Percentiles rank a stretch among this genome's conserved stretches.
These are phyloP conservation scores for Candida xiaguanensis DNA, from an alignment of 805 yeast genomes.

Conservation along the genomic window DNA sequence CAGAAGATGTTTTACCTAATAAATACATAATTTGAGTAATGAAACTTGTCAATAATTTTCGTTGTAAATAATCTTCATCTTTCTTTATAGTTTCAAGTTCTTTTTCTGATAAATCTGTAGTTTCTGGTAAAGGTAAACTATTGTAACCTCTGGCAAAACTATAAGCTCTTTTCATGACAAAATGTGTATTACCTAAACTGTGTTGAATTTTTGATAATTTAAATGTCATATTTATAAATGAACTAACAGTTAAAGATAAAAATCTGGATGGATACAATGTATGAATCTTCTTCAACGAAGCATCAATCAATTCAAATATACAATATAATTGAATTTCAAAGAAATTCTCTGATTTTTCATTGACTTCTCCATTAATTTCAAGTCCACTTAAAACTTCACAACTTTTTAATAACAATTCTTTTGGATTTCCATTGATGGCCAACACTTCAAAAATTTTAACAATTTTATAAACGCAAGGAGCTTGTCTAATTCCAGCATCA, in stretches of 20 bases:
- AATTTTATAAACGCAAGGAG: slow-evolving; percentile 37
- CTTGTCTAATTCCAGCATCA: slow-evolving; percentile 24
- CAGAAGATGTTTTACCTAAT: slow-evolving; percentile 15
- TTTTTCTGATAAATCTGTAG: slow-evolving; percentile 27
- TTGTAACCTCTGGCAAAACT: slow-evolving; percentile 51
- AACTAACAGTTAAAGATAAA: slow-evolving; percentile 61
- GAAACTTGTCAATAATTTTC: slow-evolving; percentile 61
- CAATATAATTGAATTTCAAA: slow-evolving; percentile 62
- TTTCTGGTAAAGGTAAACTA: slow-evolving; percentile 44
- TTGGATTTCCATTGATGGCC: slow-evolving; percentile 71
- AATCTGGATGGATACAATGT: slow-evolving; percentile 80
- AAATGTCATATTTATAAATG: slow-evolving; percentile 46
- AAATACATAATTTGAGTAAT: slow-evolving; percentile 50
- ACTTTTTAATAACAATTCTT: slow-evolving; percentile 68
- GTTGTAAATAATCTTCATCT: slow-evolving; percentile 61
- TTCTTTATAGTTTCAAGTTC: slow-evolving; percentile 39
- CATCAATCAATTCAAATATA: slow-evolving; percentile 59
- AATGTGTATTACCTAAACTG: slow-evolving; percentile 28
- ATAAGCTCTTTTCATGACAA: slow-evolving; percentile 57
- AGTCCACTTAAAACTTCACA: slow-evolving; percentile 58
- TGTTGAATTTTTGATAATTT: slow-evolving; percentile 8
- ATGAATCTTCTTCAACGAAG: slow-evolving; percentile 55
- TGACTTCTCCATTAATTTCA: slow-evolving; percentile 16
- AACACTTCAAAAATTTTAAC: slow-evolving; percentile 58
- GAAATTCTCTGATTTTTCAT: slow-evolving; percentile 19